A percentile compares a stretch with the other conserved stretches of the same genome.
Evolutionary conservation across 2,329 filamentous ascomycete species (phyloP).

Genomic region (Xylaria sp.): DNA sequence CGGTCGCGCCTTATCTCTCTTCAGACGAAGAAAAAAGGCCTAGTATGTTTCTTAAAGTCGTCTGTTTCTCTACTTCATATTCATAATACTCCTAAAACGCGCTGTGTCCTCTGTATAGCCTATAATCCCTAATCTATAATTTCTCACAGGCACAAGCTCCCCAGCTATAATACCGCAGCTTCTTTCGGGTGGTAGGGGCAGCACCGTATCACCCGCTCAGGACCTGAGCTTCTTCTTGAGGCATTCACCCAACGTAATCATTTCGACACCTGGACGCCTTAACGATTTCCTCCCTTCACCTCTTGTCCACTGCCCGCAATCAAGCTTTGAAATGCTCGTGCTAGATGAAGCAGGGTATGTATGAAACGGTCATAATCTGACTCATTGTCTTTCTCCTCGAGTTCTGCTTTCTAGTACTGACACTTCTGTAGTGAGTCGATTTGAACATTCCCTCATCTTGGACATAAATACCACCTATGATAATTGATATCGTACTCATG

Average conservation of each 20-base stretch:
- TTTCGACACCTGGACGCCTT: conserved; percentile 90
- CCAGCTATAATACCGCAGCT: conserved; percentile 83
- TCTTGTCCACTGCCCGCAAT: conserved; percentile 87
- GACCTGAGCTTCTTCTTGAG: conserved; percentile 88
- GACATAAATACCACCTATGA: no score
- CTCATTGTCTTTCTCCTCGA: background rate
- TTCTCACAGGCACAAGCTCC: conserved; percentile 46
- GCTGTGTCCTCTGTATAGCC: background rate
- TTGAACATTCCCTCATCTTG: background rate
- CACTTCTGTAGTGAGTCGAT: conserved; percentile 27
- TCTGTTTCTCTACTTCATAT: no score
- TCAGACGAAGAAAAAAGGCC: conserved; percentile 66
- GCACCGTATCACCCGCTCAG: conserved; percentile 78
- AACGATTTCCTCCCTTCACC: conserved; percentile 87
- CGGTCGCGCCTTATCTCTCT: conserved; percentile 64
- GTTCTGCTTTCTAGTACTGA: conserved; percentile 12
- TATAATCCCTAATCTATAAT: background rate
- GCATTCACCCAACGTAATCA: conserved; percentile 85
- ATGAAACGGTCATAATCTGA: background rate
- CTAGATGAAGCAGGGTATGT: conserved; percentile 79
- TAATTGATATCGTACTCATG: no score
- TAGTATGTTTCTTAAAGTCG: conserved; percentile 33
- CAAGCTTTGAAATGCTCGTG: conserved; percentile 90
- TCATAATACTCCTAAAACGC: background rate
- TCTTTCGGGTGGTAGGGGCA: conserved; percentile 76